Conservation (phyloP, 2,329 filamentous ascomycete species). For the Zasmidium cellare region DNA sequence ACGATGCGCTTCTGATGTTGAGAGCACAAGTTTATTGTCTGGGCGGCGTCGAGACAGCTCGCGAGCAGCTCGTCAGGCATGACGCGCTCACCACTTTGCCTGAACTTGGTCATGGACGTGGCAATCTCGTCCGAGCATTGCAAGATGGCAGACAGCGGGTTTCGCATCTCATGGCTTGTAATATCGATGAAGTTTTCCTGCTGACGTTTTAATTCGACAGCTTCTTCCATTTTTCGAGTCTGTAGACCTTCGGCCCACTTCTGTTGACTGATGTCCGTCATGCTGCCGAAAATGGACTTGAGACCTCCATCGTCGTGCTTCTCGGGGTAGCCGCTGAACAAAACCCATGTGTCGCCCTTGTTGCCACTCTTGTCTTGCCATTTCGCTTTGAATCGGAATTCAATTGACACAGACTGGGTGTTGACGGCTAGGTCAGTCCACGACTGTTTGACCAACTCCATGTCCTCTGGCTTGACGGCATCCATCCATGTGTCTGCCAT, state of each 20-base stretch:
- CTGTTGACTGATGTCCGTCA: constrained; percentile 83
- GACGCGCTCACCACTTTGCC: constrained; percentile 40
- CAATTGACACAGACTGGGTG: constrained; percentile 64
- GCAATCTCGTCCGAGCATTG: constrained; percentile 76
- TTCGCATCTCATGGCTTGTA: constrained; percentile 56
- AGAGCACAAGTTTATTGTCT: constrained; percentile 75
- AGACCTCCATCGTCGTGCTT: constrained; percentile 63
- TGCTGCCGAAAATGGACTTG: constrained; percentile 75
- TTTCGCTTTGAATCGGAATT: constrained; percentile 72
- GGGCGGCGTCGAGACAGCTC: constrained; percentile 69
- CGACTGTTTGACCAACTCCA: constrained; percentile 56
- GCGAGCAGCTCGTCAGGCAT: constrained; percentile 49
- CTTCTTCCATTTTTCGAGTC: constrained; percentile 74
- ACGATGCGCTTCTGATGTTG: constrained; percentile 79
- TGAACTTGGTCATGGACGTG: constrained; percentile 49
- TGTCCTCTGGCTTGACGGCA: constrained; percentile 68
- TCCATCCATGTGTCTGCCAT: constrained; percentile 71
- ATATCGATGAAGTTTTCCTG: constrained; percentile 53
- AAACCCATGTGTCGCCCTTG: constrained; percentile 69
- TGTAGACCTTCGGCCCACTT: constrained; percentile 83
- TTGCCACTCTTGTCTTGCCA: constrained; percentile 62
- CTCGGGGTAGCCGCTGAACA: constrained; percentile 76
- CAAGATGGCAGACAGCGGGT: constrained; percentile 71
- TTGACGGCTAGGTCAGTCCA: constrained; percentile 66
- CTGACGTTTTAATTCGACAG: constrained; percentile 75